phyloP scores from a whole-genome alignment of 2,329 filamentous ascomycete genomes.

The Simplicillium aogashimaense region DNA sequence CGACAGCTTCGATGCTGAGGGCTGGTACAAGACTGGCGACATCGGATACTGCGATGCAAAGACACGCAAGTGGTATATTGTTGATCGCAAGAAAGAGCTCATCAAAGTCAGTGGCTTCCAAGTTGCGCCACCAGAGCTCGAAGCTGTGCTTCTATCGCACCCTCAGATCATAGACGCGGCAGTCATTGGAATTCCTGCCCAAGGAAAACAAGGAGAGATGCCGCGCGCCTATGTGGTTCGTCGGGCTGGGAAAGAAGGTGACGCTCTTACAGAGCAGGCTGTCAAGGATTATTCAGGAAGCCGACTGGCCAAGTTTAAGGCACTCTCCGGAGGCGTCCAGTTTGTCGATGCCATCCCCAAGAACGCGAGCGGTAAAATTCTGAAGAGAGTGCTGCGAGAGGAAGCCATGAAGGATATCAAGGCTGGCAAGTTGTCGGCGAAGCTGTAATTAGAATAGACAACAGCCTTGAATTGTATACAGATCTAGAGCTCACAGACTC shows the following conservation, averaged over 20 bases:
- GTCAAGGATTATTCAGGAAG: not conserved
- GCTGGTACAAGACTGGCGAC: constrained; percentile 48
- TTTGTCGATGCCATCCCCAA: constrained; percentile 53
- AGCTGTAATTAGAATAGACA: not conserved
- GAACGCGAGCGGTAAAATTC: constrained; percentile 4
- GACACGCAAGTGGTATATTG: constrained; percentile 34
- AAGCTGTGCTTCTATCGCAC: constrained; percentile 25
- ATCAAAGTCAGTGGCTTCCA: constrained; percentile 53
- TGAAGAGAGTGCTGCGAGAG: not conserved
- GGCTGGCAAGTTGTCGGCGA: not conserved
- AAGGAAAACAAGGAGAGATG: constrained; percentile 38
- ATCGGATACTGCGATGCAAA: constrained; percentile 17
- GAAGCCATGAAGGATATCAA: not conserved
- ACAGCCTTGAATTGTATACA: too few relatives aligned
- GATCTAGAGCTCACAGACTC: too few relatives aligned
- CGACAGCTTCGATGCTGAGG: constrained; percentile 33
- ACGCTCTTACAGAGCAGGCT: not conserved
- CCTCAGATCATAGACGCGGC: constrained; percentile 49
- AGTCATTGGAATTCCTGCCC: constrained; percentile 48
- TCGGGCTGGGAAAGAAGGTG: not conserved
- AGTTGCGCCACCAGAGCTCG: constrained; percentile 44
- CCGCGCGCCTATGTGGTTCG: constrained; percentile 53
- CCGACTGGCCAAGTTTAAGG: constrained; percentile 50
- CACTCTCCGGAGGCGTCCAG: constrained; percentile 54
- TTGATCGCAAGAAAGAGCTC: constrained; percentile 61